These are phyloP conservation scores for Dothiorella sarmentorum DNA, from an alignment of 2,329 filamentous ascomycete species.

Conservation along the genomic window DNA sequence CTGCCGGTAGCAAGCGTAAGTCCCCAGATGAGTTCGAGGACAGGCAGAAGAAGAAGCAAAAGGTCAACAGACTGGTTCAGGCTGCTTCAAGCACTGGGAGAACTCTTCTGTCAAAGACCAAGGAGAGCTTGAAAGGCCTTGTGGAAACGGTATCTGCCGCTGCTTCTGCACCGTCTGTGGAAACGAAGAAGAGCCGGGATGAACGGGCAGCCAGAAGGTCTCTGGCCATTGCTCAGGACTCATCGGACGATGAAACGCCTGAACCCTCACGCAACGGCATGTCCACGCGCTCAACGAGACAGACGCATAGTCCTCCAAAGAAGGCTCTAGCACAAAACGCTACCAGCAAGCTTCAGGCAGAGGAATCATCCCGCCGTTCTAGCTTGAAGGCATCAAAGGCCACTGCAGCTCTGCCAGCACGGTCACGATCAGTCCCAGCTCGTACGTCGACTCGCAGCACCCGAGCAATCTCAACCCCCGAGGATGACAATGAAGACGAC, in stretches of 20 bases:
- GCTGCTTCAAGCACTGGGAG: constrained; percentile 9
- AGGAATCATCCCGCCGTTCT: background rate
- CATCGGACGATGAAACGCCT: background rate
- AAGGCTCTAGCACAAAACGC: background rate
- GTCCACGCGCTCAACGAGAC: background rate
- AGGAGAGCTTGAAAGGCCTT: constrained; percentile 6
- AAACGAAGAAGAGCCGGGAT: constrained; percentile 10
- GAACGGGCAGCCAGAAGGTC: constrained; percentile 14
- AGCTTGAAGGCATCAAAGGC: background rate
- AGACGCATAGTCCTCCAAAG: background rate
- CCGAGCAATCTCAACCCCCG: background rate
- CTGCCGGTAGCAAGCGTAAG: constrained; percentile 14
- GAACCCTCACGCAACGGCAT: background rate
- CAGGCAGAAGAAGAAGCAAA: constrained; percentile 16
- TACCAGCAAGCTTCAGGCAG: background rate
- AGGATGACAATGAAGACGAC: background rate
- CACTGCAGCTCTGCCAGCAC: background rate
- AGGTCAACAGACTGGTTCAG: constrained; percentile 3
- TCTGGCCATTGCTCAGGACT: background rate
- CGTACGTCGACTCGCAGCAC: background rate
- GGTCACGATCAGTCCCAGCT: background rate
- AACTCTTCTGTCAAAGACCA: constrained; percentile 12
- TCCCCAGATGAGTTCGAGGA: constrained; percentile 3
- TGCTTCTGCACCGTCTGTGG: background rate
- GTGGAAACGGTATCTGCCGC: background rate